Base-by-base conservation (phyloP, 352 stramenopile species). In the Phytophthora sp. region DNA sequence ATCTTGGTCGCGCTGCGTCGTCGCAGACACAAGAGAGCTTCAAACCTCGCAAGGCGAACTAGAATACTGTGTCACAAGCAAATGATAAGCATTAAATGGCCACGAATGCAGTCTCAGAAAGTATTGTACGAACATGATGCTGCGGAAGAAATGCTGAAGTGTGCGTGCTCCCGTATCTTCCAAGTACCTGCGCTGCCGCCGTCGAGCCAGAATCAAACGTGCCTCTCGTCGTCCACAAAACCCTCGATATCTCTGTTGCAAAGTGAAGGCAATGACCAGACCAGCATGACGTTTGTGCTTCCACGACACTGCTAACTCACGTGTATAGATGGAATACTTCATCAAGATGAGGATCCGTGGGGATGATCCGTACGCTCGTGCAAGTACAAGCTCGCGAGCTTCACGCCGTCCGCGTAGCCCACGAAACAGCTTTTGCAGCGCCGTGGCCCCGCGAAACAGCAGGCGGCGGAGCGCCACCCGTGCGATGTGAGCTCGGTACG, bases 121-220 rank as follows among this genome's bases (percentile, higher is more conserved):
- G 1, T 62, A n/a, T n/a, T n/a, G 13, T 7, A 86, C 82, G 58
- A 76, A 93, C 83, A 91, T 61, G 44, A 91, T 79, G 52, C 79
- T 86, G 36, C 82, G 84, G 51, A 93, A 93, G 62, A 93, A 91
- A 58, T 90, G 86, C 66, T 93, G 86, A 23, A 93, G 66, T 1
- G 29, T 33, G 4, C 84, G 73, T 12, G 86, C 82, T 16, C 63
- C 63, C 6, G 33, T 42, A 51, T 94, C 81, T 20, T 66, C 46
- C 7, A 55, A 47, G 62, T 81, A 88, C 51, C 52, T 75, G 23
- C 36, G 42, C 35, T 93, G 80, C 1, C 61, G 67, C 0, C 24
- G 20, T 7, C 39, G 49, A 11, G 73, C 79, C 20, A 84, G 63
- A 3, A 52, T 15, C n/a, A 74, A 53, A 4, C 66, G 67, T n/a